These are phyloP conservation scores for Chaetomium fimeti DNA, from an alignment of 495 filamentous ascomycete genomes.

Conservation along the genomic window DNA sequence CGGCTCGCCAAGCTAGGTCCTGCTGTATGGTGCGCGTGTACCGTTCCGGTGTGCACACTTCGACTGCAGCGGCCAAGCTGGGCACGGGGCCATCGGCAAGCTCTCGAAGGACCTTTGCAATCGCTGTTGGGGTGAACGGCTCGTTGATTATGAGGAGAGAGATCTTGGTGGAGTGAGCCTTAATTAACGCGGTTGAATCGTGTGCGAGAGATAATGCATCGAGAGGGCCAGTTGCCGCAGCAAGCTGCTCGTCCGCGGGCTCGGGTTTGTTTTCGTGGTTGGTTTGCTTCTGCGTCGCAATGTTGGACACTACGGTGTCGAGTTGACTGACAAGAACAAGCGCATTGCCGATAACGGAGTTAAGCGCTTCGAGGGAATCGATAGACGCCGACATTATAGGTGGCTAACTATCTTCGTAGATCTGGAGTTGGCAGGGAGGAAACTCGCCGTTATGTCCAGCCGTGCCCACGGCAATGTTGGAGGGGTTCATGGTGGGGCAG, in stretches of 20 bases:
- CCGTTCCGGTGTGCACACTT: constrained; percentile 56
- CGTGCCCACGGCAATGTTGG: background rate
- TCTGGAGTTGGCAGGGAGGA: background rate
- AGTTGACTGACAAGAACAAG: constrained; percentile 39
- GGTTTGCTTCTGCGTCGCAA: constrained; percentile 26
- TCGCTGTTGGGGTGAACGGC: constrained; percentile 77
- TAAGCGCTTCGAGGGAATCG: constrained; percentile 28
- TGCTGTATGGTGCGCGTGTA: constrained; percentile 60
- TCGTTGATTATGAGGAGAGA: constrained; percentile 79
- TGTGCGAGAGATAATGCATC: constrained; percentile 59
- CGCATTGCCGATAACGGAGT: constrained; percentile 27
- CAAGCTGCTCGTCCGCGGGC: constrained; percentile 6
- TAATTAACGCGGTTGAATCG: constrained; percentile 64
- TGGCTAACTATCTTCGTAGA: no score
- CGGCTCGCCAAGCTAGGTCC: constrained; percentile 52
- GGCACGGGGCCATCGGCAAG: constrained; percentile 66
- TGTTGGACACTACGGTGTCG: constrained; percentile 35
- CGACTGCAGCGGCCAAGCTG: constrained; percentile 64
- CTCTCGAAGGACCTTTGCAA: constrained; percentile 63
- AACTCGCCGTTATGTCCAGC: background rate
- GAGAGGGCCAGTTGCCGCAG: constrained; percentile 20
- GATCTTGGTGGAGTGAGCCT: constrained; percentile 80
- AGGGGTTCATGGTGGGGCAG: constrained; percentile 9
- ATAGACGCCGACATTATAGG: constrained; percentile 26
- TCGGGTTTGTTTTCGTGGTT: constrained; percentile 1